Evolutionary conservation across 1,284 basidiomycete genomes (phyloP), one percentile per base, ranked within the genome.

Genomic region (Malassezia vespertilionis): DNA sequence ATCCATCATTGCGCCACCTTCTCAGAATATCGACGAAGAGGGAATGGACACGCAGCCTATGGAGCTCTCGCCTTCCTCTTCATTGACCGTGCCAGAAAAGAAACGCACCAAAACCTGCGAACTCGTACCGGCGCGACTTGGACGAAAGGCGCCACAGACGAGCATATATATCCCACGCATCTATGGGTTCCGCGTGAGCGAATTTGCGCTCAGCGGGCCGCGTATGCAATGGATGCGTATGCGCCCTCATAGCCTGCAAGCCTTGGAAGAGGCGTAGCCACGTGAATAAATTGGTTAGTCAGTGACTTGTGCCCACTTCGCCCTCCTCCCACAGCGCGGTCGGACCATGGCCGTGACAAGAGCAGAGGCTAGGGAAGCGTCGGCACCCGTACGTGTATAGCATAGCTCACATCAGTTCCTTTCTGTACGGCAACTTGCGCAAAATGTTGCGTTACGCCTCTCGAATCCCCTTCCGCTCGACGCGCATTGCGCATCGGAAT

Each of bases 151-250:
- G 5, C 60, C 60, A 4, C 57, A 57, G 23, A 41, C 47, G 5
- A 31, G 83, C 65, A 80, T 96, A 8, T 97, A 97, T 71, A 78
- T 82, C 0, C 86, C 91, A 4, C 80, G 84, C 70, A 95, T 99
- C 65, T 97, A 97, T 65, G 93, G 78, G 1, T 79, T 79, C 71
- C 75, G 75, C 45, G 77, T 79, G 0, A 75, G 73, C 20, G 77
- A 78, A 57, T 59, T 75, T 44, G 76, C 77, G 4, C 84, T 88
- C 71, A 84, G 80, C 59, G 93, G 93, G 1, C 91, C 93, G 11
- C 77, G 93, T 52, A 96, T 99, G 91, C 82, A 83, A 60, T 97
- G 91, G 91, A 74, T 96, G 73, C 77, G 90, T 35, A 72, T 87
- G 69, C 75, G 90, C 49, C 90, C 90, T 14, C 81, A 83, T 63